A percentile compares a stretch with the other conserved stretches of the same genome.
These are phyloP conservation scores for Tylopilus cervinicoccineus DNA, from an alignment of 768 basidiomycete species.

Conservation along the genomic window DNA sequence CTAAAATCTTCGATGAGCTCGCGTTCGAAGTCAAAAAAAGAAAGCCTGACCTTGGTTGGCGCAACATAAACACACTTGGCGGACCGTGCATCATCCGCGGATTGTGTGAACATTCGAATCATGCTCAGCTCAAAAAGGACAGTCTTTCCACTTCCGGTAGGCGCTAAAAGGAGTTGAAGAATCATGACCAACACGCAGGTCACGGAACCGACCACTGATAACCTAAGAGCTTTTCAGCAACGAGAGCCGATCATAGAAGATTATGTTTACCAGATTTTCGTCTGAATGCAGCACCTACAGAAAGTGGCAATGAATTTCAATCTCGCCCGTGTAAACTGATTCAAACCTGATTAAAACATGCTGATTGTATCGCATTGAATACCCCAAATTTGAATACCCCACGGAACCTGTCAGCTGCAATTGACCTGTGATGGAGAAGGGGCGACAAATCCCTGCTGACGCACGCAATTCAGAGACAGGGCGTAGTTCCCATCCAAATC, in stretches of 20 bases:
- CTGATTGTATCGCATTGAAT: conserved; percentile 90
- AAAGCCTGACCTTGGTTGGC: conserved; percentile 69
- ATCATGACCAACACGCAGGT: conserved; percentile 2
- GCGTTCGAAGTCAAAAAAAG: not conserved
- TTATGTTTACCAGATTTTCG: conserved; percentile 56
- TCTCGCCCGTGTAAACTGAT: not conserved
- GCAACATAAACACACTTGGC: conserved; percentile 87
- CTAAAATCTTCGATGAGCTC: conserved; percentile 34
- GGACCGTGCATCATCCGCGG: conserved; percentile 29
- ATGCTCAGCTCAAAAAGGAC: conserved; percentile 91
- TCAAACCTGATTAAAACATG: conserved; percentile 69
- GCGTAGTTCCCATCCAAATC: conserved; percentile 50
- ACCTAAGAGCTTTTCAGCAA: conserved; percentile 43
- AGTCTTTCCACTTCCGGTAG: conserved; percentile 96
- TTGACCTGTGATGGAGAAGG: conserved; percentile 6
- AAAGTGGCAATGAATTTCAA: conserved; percentile 1
- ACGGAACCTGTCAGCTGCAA: conserved; percentile 74
- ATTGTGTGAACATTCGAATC: conserved; percentile 60
- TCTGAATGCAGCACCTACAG: conserved; percentile 52
- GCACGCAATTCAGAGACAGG: conserved; percentile 73
- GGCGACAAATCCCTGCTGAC: conserved; percentile 12
- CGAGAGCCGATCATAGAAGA: not conserved
- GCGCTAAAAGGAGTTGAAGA: conserved; percentile 49
- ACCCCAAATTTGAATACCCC: conserved; percentile 81
- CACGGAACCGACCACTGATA: conserved; percentile 52